Base-by-base conservation (phyloP, 441 rosid species). In the Gossypium schwendimanii region DNA sequence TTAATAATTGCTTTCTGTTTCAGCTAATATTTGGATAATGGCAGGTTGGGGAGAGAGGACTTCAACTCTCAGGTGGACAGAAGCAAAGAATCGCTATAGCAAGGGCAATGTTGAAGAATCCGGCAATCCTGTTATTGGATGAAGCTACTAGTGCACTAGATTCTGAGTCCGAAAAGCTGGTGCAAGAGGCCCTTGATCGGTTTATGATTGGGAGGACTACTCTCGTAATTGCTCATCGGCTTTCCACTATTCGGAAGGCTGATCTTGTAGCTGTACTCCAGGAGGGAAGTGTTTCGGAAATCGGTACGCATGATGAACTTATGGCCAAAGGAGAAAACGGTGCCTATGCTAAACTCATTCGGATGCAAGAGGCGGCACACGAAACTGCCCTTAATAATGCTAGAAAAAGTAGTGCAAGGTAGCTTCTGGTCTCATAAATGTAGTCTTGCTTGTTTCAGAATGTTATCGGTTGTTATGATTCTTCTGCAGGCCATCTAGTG, bases 131-230 rank as follows among this genome's bases (percentile, higher is more conserved):
- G 74, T 85, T 96, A 0, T 77, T 96, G 62, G 99, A 96, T 14
- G 99, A 96, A 80, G 99, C 99, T 8, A 96, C 99, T 10, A 96
- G 99, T 81, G 98, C 99, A 0, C 78, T 96, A 81, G 99, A 96
- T 79, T 92, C 97, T 0, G 99, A 96, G 76, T 96, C 98, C 4
- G 99, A 96, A 83, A 96, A 93, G 82, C 88, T 93, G 10, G 99
- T 96, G 26, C 99, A 96, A 77, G 99, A 93, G 78, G 99, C 99
- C 6, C 92, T 96, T 49, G 99, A 96, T 55, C 88, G 99, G 20
- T 92, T 96, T 80, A 96, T 96, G 99, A 93, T 96, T 3, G 98
- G 99, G 17, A 90, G 99, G 85, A 93, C 98, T 2, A 96, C 99
- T 60, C 89, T 93, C 23, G 92, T 96, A 28, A 93, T 96, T 47